These are phyloP conservation scores for Eleusine indica DNA, from an alignment of 176 grass and related monocot genomes.

Conservation along the genomic window DNA sequence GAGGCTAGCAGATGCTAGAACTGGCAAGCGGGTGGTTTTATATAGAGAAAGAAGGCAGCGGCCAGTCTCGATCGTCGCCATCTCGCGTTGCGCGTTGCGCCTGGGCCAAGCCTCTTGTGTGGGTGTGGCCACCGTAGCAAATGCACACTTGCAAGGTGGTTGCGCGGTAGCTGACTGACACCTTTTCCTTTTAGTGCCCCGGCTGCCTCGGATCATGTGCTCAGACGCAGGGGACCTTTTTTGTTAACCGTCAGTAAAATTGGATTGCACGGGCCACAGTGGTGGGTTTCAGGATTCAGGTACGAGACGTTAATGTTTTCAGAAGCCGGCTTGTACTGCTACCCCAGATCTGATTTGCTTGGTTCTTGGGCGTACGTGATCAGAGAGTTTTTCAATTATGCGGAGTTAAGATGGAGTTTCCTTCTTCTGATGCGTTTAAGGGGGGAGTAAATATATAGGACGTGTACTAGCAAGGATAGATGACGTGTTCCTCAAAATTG, in stretches of 20 bases:
- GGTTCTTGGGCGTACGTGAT: neutral
- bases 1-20: neutral
- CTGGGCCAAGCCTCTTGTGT: too few species aligned
- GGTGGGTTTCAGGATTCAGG: neutral
- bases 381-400: neutral
- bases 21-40: slow-evolving; percentile 24
- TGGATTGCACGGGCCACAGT: neutral
- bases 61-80: neutral
- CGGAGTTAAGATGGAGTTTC: neutral
- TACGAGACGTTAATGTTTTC: slow-evolving; percentile 9
- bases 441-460: neutral
- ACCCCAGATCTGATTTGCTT: neutral
- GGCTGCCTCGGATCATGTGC: slow-evolving; percentile 47
- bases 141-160: slow-evolving; percentile 47
- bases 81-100: neutral
- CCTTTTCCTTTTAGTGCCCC: slow-evolving; percentile 21
- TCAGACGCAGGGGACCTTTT: slow-evolving; percentile 8
- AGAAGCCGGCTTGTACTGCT: neutral
- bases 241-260: neutral
- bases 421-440: neutral
- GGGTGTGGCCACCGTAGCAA: slow-evolving; percentile 20
- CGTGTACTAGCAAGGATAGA: neutral
- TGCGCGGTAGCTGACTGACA: slow-evolving; percentile 4
- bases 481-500: neutral
- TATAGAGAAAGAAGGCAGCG: neutral